Conservation (phyloP, 306 rosid species). For the Glycine latifolia region DNA sequence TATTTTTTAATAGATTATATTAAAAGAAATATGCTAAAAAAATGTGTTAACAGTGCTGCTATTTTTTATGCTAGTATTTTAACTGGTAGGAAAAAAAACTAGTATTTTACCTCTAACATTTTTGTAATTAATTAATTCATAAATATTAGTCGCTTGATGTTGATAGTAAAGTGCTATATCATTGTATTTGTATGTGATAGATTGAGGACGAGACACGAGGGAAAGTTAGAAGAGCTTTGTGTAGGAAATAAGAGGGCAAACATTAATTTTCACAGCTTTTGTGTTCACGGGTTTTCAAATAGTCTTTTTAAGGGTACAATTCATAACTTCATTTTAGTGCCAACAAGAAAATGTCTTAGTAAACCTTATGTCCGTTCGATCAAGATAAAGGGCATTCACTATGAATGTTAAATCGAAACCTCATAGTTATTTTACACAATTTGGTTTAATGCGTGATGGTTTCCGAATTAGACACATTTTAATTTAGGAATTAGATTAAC, state of each 20-base stretch:
- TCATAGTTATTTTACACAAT: background rate
- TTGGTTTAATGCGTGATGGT: background rate
- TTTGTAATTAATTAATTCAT: background rate
- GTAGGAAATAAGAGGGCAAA: background rate
- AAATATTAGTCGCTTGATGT: slow-evolving; percentile 28
- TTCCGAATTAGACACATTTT: background rate
- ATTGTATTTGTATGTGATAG: background rate
- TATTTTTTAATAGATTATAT: no score
- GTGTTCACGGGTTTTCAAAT: background rate
- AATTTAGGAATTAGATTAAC: background rate
- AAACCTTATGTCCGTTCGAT: background rate
- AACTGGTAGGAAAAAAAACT: background rate
- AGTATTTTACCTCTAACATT: background rate
- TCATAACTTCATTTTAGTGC: background rate
- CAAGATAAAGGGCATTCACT: background rate
- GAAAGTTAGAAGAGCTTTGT: background rate
- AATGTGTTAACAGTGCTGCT: no score
- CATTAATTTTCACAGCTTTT: background rate
- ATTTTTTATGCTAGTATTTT: background rate
- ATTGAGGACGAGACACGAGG: slow-evolving; percentile 5
- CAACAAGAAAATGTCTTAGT: background rate
- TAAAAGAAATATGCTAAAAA: no score
- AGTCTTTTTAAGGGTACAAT: background rate
- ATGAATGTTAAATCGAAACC: background rate
- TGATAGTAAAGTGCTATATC: slow-evolving; percentile 29